Evolutionary conservation across 2,329 filamentous ascomycete species (phyloP), one percentile per base, ranked within the genome.

Genomic region (Waltergamsia citrina): DNA sequence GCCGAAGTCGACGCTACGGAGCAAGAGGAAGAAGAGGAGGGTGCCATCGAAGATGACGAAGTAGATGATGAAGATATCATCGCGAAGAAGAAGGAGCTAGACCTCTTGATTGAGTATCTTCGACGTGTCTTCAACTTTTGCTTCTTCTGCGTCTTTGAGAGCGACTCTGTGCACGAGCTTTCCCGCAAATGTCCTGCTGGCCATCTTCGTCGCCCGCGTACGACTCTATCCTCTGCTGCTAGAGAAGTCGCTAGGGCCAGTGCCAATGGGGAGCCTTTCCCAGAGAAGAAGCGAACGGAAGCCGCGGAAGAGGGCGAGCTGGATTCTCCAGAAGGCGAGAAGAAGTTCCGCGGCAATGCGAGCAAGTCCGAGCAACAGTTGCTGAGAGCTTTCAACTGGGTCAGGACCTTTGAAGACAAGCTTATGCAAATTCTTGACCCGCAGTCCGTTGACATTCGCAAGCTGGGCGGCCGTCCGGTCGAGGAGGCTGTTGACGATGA

Each of bases 131-230:
- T 93, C 70, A 95, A 92, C 61, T 96, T 98, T 63, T 98, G 92
- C 65, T 95, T 98, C 68, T 98, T 96, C 66, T 98, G 92, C 56
- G 93, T 98, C 5, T 96, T 98, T 46, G 92, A 98, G 60, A 92
- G 87, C 51, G 92, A 98, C 57, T 96, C 90, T 0, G 81, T 96
- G 16, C 92, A 98, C 51, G 92, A 98, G 60, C 69, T 98, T 44
- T 88, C 85, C 26, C 79, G 92, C 39, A 96, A 98, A 61, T 98
- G 92, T 48, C 87, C 92, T 18, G 92, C 92, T 27, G 92, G 92
- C n/a, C 92, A 98, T 66, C 76, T 98, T 41, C 85, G 92, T 41
- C 81, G 92, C 32, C 92, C 92, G 25, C 75, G 88, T 37, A 83
- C 83, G 48, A 94, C 86, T 23, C 70, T 96, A 22, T 92, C 83